Evolutionary conservation across 2,329 filamentous ascomycete genomes (phyloP).

Genomic region (Zalaria obscura): DNA sequence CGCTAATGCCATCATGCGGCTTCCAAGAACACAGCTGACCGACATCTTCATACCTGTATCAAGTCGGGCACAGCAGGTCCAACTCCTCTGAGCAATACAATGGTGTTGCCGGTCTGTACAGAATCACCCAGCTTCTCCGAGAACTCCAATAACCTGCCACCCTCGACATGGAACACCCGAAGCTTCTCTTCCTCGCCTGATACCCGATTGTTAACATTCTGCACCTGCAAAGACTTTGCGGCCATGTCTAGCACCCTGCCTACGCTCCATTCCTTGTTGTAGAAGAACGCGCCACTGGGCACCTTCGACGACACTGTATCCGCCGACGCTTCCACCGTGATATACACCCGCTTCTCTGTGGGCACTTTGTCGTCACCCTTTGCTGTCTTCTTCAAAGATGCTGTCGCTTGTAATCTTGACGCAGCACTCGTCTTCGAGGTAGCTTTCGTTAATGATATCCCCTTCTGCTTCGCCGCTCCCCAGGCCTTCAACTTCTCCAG

Average conservation of each 20-base stretch:
- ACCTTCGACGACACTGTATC: slow-evolving; percentile 73
- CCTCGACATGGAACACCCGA: slow-evolving; percentile 85
- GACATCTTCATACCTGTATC: slow-evolving; percentile 35
- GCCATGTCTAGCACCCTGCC: slow-evolving; percentile 69
- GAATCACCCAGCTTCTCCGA: slow-evolving; percentile 66
- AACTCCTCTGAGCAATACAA: slow-evolving; percentile 76
- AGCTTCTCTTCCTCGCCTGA: slow-evolving; percentile 65
- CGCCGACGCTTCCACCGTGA: slow-evolving; percentile 81
- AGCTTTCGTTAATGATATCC: slow-evolving; percentile 14
- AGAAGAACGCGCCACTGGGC: slow-evolving; percentile 45
- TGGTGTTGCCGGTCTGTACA: slow-evolving; percentile 71
- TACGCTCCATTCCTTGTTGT: slow-evolving; percentile 65
- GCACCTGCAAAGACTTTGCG: slow-evolving; percentile 61
- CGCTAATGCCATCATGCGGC: too few relatives aligned
- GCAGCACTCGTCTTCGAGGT: slow-evolving; percentile 38
- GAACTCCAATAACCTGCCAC: slow-evolving; percentile 74
- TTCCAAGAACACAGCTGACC: too few relatives aligned
- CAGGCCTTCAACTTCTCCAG: slow-evolving; percentile 67
- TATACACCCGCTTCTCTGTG: slow-evolving; percentile 71
- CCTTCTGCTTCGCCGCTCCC: slow-evolving; percentile 51
- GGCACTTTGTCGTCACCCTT: slow-evolving; percentile 80
- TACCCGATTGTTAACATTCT: slow-evolving; percentile 71
- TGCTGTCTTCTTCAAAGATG: slow-evolving; percentile 68
- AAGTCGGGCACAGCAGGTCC: slow-evolving; percentile 60
- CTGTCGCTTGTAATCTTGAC: slow-evolving; percentile 53